Base-by-base conservation (phyloP, 1,139 yeast species). In the Hansenula sp. region DNA sequence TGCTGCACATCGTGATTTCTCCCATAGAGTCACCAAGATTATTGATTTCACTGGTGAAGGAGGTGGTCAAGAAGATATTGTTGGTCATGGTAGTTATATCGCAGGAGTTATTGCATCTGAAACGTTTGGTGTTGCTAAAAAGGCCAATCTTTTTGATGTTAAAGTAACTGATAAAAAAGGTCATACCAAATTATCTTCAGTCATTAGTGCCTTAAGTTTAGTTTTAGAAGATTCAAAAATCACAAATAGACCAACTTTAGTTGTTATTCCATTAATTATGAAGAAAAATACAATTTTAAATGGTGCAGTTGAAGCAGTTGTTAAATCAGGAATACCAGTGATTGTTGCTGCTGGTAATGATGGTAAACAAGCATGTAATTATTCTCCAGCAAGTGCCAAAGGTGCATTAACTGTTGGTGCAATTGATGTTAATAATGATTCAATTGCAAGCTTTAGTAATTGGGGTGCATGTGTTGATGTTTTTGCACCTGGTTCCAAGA, bases 341-440 rank as follows among this genome's bases (percentile, higher is more conserved):
- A 77, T 82, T 28, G 78, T 76, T 32, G 82, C 85, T 33, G 85
- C 86, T 27, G 86, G 86, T 48, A 79, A 79, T 59, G 82, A 79
- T 55, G 74, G 75, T 55, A 73, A 71, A 46, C 78, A 76, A 47
- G 84, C 85, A 10, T 79, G 83, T 65, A 67, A 74, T 55, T 71
- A 65, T 47, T 77, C 84, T 14, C 85, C 85, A 18, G 81, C 82
- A 14, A 71, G 77, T 40, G 80, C 82, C 13, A 70, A 67, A 47
- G 68, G 70, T 45, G 75, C 83, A 38, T 66, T 79, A 50, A 78
- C 83, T 29, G 85, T 78, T 21, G 86, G 85, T 44, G 78, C 84
- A 31, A 55, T 65, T 35, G 82, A 79, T 50, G 70, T 68, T 45
- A 52, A 58, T 31, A 60, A 61, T 34, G 60, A 65, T 43, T 59